These are phyloP conservation scores for Ceratonia siliqua DNA, from an alignment of 306 rosid genomes.

Conservation along the genomic window DNA sequence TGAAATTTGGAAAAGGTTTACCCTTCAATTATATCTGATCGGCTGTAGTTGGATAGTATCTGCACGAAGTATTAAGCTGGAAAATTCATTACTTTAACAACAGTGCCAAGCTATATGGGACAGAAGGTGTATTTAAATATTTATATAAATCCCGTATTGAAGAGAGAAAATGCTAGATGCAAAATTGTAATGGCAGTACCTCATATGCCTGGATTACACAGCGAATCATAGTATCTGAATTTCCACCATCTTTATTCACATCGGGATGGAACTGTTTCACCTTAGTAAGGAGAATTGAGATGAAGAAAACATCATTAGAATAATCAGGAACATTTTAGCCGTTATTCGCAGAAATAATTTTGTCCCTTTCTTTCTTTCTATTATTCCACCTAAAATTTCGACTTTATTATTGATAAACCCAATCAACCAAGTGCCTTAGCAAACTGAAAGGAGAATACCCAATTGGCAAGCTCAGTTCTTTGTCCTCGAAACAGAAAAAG, in stretches of 20 bases:
- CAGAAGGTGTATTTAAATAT: background rate
- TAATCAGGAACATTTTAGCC: background rate
- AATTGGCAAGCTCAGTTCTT: background rate
- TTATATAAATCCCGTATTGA: background rate
- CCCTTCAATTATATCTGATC: constrained; percentile 72
- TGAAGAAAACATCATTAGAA: background rate
- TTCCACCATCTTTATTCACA: constrained; percentile 46
- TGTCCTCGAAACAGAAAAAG: background rate
- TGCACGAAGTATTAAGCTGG: constrained; percentile 36
- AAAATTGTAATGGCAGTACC: constrained; percentile 38
- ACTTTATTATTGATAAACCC: background rate
- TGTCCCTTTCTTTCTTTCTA: background rate
- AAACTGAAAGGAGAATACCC: background rate
- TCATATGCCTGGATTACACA: constrained; percentile 84
- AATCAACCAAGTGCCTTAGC: background rate
- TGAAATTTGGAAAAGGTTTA: constrained; percentile 27
- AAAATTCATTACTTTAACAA: background rate
- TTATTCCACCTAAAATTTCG: background rate
- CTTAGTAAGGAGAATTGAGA: constrained; percentile 34
- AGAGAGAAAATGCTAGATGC: background rate
- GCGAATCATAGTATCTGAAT: constrained; percentile 77
- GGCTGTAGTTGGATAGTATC: constrained; percentile 73
- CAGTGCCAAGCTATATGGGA: background rate
- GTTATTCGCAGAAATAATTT: background rate
- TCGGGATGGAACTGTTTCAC: constrained; percentile 97